A percentile compares a stretch with the other conserved stretches of the same genome.
These are phyloP conservation scores for Calonectria hawksworthii DNA, from an alignment of 2,329 filamentous ascomycete species.

Conservation along the genomic window DNA sequence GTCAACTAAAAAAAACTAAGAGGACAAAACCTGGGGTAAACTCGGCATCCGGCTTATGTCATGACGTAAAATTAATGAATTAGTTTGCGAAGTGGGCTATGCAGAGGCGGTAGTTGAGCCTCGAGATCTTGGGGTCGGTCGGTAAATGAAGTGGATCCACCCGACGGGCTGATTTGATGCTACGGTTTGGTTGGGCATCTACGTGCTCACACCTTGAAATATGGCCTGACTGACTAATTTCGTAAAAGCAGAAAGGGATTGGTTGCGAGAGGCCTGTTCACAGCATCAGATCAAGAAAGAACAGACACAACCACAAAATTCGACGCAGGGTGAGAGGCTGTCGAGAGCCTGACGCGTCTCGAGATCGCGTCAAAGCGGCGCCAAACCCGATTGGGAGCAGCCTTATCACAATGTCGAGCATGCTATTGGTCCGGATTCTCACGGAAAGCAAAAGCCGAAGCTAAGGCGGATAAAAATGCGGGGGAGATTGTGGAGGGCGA, in stretches of 20 bases:
- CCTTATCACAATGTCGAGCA: background rate
- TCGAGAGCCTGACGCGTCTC: background rate
- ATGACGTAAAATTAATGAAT: background rate
- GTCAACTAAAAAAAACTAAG: background rate
- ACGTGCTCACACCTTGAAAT: background rate
- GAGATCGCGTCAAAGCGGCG: background rate
- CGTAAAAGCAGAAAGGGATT: background rate
- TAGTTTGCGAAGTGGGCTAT: background rate
- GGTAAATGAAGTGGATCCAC: background rate
- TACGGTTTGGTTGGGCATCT: background rate
- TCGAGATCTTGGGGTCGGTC: background rate
- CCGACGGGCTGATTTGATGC: background rate
- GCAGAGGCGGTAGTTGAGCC: background rate
- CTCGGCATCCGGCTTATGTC: background rate
- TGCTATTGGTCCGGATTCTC: slow-evolving; percentile 1
- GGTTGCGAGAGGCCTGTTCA: background rate
- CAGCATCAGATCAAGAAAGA: background rate
- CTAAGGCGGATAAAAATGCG: background rate
- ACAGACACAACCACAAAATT: background rate
- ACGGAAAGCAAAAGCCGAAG: slow-evolving; percentile 1
- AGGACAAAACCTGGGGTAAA: background rate
- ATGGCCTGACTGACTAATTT: background rate
- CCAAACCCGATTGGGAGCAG: background rate
- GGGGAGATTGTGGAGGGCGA: background rate
- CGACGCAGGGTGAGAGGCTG: too few species aligned